Conservation (phyloP, 257 asterid genomes). For the Perilla frutescens region DNA sequence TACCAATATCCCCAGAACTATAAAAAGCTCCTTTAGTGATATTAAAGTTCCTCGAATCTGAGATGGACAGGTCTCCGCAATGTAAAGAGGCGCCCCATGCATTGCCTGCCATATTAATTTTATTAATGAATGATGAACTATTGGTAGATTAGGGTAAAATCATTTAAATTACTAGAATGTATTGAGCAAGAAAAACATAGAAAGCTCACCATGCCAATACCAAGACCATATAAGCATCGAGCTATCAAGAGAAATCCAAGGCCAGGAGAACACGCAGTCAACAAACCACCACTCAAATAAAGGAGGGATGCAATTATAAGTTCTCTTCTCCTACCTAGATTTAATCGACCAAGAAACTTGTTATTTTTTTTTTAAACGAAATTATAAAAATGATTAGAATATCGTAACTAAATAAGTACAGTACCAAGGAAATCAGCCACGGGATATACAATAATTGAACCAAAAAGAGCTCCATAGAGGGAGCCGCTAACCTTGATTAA, state of each 20-base stretch:
- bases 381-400: constrained; percentile 13
- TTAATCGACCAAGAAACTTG: constrained; percentile 28
- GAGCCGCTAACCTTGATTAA: constrained; percentile 90
- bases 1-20: constrained; percentile 95
- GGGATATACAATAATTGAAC: constrained; percentile 82
- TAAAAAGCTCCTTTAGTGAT: constrained; percentile 95
- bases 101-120: constrained; percentile 70
- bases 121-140: constrained; percentile 28
- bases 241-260: constrained; percentile 78
- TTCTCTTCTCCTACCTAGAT: constrained; percentile 89
- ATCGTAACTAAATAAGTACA: constrained; percentile 25
- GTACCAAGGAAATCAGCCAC: constrained; percentile 94
- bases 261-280: constrained; percentile 87
- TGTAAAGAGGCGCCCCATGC: constrained; percentile 99
- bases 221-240: constrained; percentile 88
- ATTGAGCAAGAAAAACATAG: constrained; percentile 20
- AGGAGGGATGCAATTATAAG: constrained; percentile 78
- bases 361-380: constrained; percentile 2
- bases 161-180: constrained; percentile 8
- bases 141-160: constrained; percentile 16
- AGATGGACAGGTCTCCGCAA: constrained; percentile 96
- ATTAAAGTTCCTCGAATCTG: constrained; percentile 96
- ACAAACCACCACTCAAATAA: constrained; percentile 68
- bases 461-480: constrained; percentile 97
- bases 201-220: constrained; percentile 86